These are phyloP conservation scores for Nephelium lappaceum DNA, from an alignment of 345 rosid species.

Conservation along the genomic window DNA sequence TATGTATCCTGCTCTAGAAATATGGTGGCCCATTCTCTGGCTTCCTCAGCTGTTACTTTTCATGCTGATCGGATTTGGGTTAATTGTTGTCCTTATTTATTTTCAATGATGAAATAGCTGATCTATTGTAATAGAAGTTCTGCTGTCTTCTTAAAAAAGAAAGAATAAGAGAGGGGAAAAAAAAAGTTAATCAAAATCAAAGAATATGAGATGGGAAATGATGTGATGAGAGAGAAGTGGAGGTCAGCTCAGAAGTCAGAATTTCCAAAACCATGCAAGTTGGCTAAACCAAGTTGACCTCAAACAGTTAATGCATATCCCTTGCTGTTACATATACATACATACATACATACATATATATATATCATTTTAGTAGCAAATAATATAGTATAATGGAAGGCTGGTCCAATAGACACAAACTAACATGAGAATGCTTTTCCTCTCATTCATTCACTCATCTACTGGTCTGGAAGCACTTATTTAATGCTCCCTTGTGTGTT, in stretches of 20 bases:
- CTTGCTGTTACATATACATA: neutral
- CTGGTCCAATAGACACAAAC: constrained; percentile 15
- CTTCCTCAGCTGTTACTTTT: too few species aligned
- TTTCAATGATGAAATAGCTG: too few species aligned
- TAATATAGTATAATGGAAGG: constrained; percentile 2
- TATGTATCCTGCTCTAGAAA: too few species aligned
- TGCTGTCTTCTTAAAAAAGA: too few species aligned
- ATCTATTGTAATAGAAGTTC: too few species aligned
- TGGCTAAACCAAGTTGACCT: constrained; percentile 19
- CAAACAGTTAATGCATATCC: neutral
- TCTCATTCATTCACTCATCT: constrained; percentile 21
- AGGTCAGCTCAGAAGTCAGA: constrained; percentile 29
- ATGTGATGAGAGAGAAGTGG: constrained; percentile 20
- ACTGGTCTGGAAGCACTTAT: constrained; percentile 22
- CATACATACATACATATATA: neutral
- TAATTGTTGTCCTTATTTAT: too few species aligned
- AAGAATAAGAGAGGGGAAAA: too few species aligned
- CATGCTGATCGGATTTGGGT: too few species aligned
- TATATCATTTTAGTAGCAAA: neutral
- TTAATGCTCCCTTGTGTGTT: constrained; percentile 23
- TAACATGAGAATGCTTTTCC: constrained; percentile 16
- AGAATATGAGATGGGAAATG: neutral
- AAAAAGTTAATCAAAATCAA: neutral
- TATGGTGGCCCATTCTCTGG: too few species aligned
- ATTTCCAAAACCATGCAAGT: constrained; percentile 18